Base-by-base conservation (phyloP, 192 early-diverging fungal genomes). In the Coemansia sp. region DNA sequence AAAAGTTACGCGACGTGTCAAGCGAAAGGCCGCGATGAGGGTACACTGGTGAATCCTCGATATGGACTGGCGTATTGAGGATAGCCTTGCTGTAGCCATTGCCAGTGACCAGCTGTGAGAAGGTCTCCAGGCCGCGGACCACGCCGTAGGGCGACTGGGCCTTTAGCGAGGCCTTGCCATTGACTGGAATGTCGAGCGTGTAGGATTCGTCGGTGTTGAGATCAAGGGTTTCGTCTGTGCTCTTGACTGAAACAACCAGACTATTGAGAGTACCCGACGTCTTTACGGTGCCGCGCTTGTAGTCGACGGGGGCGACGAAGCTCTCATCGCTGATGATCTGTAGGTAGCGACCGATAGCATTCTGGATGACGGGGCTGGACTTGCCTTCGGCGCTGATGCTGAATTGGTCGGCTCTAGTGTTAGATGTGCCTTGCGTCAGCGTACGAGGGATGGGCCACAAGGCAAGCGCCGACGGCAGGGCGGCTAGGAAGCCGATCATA, bases 1-100 rank as follows among this genome's bases (percentile, higher is more conserved):
- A 90, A 36, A 77, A 92, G 83, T 89, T 88, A 56, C 89, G 85
- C 18, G 84, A 68, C 16, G 88, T 89, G 41, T 90, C 90, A 26
- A 92, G 62, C 52, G 90, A 64, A 7, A 93, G 21, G 5, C 90
- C 90, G 37, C 92, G 88, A 67, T 91, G 88, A 20, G 69, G 61
- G 72, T 84, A 93, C 3, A 53, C 65, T 12, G 91, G 90, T 21
- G 68, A 76, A 62, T 91, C 91, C 10, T 72, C 68, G 37, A 91
- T 90, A 25, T 82, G 63, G 47, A 88, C 82, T 6, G 83, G 83
- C 18, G 87, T 84, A 55, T 87, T 76, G 59, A 73, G 77, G n/a
- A 90, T 84, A 35, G 80, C 68, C 62, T 75, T 77, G 39, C 66
- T 47, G 31, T 83, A 41, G 9, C 76, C 79, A 42, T 88, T 82